Conservation (phyloP, 768 basidiomycete genomes). For the Tricholoma furcatifolium region DNA sequence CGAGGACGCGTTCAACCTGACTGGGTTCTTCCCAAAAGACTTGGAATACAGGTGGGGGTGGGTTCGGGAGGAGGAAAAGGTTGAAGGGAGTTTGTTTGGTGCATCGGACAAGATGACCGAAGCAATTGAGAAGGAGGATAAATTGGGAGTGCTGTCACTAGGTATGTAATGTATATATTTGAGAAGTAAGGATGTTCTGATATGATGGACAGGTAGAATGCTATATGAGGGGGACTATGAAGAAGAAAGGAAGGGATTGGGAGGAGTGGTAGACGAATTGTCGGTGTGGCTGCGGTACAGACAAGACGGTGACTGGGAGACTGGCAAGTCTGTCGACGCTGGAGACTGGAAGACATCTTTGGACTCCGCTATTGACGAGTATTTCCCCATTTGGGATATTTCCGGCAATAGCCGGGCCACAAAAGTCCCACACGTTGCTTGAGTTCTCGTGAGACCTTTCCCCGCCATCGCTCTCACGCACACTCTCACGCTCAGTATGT, state of each 20-base stretch:
- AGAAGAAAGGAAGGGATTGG: slow-evolving; percentile 33
- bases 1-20: slow-evolving; percentile 49
- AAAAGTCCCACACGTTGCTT: slow-evolving; percentile 29
- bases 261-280: slow-evolving; percentile 32
- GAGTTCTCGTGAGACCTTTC: slow-evolving; percentile 37
- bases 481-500: slow-evolving; percentile 47
- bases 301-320: neutral
- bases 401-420: slow-evolving; percentile 20
- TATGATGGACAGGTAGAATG: slow-evolving; percentile 16
- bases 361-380: slow-evolving; percentile 5
- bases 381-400: slow-evolving; percentile 19
- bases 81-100: slow-evolving; percentile 18
- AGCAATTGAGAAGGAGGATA: slow-evolving; percentile 43
- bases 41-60: slow-evolving; percentile 37
- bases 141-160: slow-evolving; percentile 46
- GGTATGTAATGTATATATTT: slow-evolving; percentile 31
- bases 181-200: slow-evolving; percentile 21
- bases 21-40: slow-evolving; percentile 45
- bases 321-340: neutral
- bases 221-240: slow-evolving; percentile 26
- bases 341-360: slow-evolving; percentile 2
- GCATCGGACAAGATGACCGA: slow-evolving; percentile 29
- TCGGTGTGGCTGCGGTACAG: slow-evolving; percentile 35
- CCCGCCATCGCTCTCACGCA: slow-evolving; percentile 39
- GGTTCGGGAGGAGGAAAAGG: slow-evolving; percentile 32